A percentile compares a stretch with the other conserved stretches of the same genome.
Conservation (phyloP, 148 eudicot species). For the Camellia granthamiana region DNA sequence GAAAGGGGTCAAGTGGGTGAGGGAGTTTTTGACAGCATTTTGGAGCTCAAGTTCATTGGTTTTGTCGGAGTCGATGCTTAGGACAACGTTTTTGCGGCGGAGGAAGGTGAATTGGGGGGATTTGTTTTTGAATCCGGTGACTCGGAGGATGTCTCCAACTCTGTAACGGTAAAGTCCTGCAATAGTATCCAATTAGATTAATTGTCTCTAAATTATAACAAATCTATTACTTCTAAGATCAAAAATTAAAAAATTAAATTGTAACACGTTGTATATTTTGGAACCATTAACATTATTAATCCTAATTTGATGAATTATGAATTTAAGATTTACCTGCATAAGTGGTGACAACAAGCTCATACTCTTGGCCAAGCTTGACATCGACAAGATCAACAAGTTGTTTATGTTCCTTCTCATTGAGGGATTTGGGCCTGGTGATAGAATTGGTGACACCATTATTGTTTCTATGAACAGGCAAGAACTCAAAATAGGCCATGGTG, state of each 20-base stretch:
- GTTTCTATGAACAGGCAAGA: slow-evolving; percentile 60
- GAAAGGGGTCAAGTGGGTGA: slow-evolving; percentile 47
- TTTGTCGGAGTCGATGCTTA: slow-evolving; percentile 79
- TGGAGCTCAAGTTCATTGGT: slow-evolving; percentile 81
- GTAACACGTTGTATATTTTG: no score
- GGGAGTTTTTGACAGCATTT: slow-evolving; percentile 49
- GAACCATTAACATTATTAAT: no score
- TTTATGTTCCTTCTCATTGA: slow-evolving; percentile 58
- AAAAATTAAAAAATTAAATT: no score
- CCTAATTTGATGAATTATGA: no score
- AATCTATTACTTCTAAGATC: no score
- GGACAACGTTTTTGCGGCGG: slow-evolving; percentile 63
- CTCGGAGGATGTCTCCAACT: slow-evolving; percentile 67
- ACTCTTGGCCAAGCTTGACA: slow-evolving; percentile 74
- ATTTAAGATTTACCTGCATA: slow-evolving; percentile 53
- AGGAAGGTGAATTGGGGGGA: slow-evolving; percentile 77
- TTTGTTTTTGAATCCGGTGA: slow-evolving; percentile 77
- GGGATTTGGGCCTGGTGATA: slow-evolving; percentile 41
- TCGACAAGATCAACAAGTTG: slow-evolving; percentile 62
- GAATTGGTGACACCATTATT: slow-evolving; percentile 34
- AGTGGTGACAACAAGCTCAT: slow-evolving; percentile 82
- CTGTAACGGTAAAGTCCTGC: slow-evolving; percentile 70
- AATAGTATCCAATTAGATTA: no score
- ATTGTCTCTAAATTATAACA: no score
- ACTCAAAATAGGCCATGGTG: slow-evolving; percentile 73